Evolutionary conservation across 345 rosid genomes (phyloP), one percentile per base, ranked within the genome.

Genomic region (Laguncularia racemosa): DNA sequence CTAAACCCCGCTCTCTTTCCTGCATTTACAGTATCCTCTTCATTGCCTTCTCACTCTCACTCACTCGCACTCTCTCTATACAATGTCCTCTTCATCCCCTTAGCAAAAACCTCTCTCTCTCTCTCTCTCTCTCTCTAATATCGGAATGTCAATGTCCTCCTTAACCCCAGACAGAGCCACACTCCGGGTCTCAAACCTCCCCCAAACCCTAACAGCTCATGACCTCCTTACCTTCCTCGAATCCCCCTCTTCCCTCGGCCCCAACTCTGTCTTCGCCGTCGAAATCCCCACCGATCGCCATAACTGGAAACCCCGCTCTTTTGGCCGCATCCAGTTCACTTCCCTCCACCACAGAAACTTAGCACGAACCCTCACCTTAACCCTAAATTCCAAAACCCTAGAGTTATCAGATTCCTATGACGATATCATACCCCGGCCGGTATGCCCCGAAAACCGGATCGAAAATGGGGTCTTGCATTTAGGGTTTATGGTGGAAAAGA

Each of bases 261-360:
- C 57, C 13, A 81, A 77, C 72, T 62, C 97, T 6, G 77, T 89
- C 63, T 86, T 68, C 68, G 96, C 97, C 44, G 53, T 93, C 59
- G 89, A 93, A 66, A 87, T 89, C 66, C 58, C 61, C 26, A 78
- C 90, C 0, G 73, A 79, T 43, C 89, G 73, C 70, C 78, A 65
- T 17, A 80, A 81, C 66, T 87, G 96, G 97, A 93, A 81, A 68
- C 77, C 99, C 55, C 81, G 96, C 2, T 80, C 84, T 73, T 81
- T 65, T 57, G 95, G 95, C 11, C 85, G 84, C 28, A 84, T 89
- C 48, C 97, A 86, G 60, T 89, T 93, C 80, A 16, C 88, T 62
- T 67, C 91, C 46, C 70, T 83, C 58, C 82, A 81, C 40, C 70
- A 53, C 67, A 75, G 67, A 52, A 65, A 74, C 57, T 59, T 59